These are phyloP conservation scores for Phaeosphaeria sp. DNA, from an alignment of 2,329 filamentous ascomycete genomes.

Conservation along the genomic window DNA sequence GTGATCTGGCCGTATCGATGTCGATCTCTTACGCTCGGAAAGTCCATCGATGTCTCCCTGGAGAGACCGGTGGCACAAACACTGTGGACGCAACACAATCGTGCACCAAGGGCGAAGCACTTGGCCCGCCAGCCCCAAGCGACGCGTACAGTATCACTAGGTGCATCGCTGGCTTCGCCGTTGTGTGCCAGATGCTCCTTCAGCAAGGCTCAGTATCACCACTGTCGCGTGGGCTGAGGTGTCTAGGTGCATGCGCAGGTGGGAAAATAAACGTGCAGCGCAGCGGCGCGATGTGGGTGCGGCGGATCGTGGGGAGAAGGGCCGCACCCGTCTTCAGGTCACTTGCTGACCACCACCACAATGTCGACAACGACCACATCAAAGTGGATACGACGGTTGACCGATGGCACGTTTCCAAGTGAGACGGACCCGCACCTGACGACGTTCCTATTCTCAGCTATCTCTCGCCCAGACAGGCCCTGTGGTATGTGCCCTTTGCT, in stretches of 20 bases:
- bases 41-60: constrained; percentile 17
- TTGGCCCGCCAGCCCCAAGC: constrained; percentile 35
- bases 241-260: constrained; percentile 45
- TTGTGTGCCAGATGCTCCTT: constrained; percentile 8
- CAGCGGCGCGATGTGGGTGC: constrained; percentile 49
- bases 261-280: constrained; percentile 50
- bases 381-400: background rate
- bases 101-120: constrained; percentile 20
- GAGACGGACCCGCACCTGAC: constrained; percentile 18
- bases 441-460: constrained; percentile 14
- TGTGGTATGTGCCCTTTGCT: constrained; percentile 27
- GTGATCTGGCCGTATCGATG: constrained; percentile 19
- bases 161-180: constrained; percentile 18
- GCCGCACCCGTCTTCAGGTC: constrained; percentile 40
- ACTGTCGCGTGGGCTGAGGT: constrained; percentile 42
- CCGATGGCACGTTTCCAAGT: constrained; percentile 6
- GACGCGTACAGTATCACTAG: constrained; percentile 34
- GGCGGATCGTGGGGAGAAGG: constrained; percentile 46
- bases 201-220: constrained; percentile 35
- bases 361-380: background rate
- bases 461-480: constrained; percentile 13
- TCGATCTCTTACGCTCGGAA: constrained; percentile 16
- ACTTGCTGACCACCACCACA: constrained; percentile 44
- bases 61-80: constrained; percentile 23
- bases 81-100: constrained; percentile 3